Percentiles rank a stretch among this genome's conserved stretches.
phyloP scores from a whole-genome alignment of 1,284 basidiomycete genomes.

The Sphaerobolus stellatus region DNA sequence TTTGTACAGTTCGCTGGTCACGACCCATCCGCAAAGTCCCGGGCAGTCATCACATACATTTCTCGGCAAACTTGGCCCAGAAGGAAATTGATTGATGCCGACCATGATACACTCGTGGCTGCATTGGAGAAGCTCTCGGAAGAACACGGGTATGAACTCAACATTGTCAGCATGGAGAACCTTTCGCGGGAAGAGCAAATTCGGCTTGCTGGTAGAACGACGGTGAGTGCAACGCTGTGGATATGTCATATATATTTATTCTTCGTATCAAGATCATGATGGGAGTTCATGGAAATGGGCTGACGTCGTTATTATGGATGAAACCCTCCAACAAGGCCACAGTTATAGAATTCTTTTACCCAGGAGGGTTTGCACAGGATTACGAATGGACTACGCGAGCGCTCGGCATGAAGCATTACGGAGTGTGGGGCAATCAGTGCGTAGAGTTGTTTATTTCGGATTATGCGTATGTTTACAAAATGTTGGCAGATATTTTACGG shows the following conservation, averaged over 20 bases:
- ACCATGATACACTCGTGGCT: conserved; percentile 65
- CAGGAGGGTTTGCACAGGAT: conserved; percentile 76
- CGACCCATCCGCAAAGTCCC: conserved; percentile 15
- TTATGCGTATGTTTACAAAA: conserved; percentile 1
- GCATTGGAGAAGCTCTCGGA: conserved; percentile 66
- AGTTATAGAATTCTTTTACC: conserved; percentile 81
- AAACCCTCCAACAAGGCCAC: conserved; percentile 61
- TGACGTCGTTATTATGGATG: conserved; percentile 80
- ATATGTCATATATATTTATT: conserved; percentile 3
- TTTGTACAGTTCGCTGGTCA: conserved; percentile 70
- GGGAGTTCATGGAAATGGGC: conserved; percentile 79
- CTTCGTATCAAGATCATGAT: conserved; percentile 56
- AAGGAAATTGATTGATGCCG: conserved; percentile 61
- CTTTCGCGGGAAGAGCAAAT: conserved; percentile 78
- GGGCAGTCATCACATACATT: conserved; percentile 79
- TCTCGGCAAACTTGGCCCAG: conserved; percentile 85
- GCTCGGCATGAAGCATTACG: conserved; percentile 73
- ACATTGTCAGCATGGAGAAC: conserved; percentile 81
- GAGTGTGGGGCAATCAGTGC: conserved; percentile 76
- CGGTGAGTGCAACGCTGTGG: conserved; percentile 47
- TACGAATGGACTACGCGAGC: conserved; percentile 75
- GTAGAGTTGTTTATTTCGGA: conserved; percentile 30
- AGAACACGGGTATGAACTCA: conserved; percentile 78
- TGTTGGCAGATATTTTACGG: conserved; percentile 42
- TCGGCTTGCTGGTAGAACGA: conserved; percentile 72